Evolutionary conservation across 306 rosid genomes (phyloP).

Genomic region (Abrus precatorius): DNA sequence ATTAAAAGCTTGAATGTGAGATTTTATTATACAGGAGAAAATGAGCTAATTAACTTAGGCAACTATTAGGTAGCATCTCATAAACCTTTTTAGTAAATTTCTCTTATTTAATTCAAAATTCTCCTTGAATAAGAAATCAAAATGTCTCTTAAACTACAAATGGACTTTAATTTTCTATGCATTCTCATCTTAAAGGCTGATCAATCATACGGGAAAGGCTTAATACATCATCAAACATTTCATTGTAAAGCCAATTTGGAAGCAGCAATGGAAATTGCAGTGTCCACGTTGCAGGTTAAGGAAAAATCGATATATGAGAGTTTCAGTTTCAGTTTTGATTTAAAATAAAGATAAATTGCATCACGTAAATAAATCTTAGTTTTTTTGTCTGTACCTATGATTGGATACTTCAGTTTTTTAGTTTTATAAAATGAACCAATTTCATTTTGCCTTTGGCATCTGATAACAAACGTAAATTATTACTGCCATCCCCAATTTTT

Average conservation of each 20-base stretch:
- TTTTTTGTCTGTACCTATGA: background rate
- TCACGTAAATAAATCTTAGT: background rate
- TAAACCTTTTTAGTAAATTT: no score
- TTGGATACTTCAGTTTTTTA: background rate
- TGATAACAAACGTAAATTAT: background rate
- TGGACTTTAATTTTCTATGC: no score
- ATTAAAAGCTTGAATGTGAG: no score
- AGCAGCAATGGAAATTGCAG: no score
- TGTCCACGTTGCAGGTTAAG: background rate
- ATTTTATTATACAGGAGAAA: no score
- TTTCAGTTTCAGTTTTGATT: background rate
- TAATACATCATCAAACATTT: background rate
- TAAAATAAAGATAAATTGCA: background rate
- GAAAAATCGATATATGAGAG: background rate
- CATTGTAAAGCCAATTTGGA: background rate
- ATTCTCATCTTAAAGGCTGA: no score
- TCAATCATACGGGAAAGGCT: no score
- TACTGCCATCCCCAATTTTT: background rate
- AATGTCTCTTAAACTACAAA: no score
- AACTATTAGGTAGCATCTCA: no score
- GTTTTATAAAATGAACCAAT: constrained; percentile 5
- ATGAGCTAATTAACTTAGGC: no score
- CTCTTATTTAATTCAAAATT: no score
- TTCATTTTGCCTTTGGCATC: background rate
- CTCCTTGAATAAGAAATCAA: no score